These are phyloP conservation scores for Penicillium sclerotigenum DNA, from an alignment of 2,329 filamentous ascomycete genomes.

Conservation along the genomic window DNA sequence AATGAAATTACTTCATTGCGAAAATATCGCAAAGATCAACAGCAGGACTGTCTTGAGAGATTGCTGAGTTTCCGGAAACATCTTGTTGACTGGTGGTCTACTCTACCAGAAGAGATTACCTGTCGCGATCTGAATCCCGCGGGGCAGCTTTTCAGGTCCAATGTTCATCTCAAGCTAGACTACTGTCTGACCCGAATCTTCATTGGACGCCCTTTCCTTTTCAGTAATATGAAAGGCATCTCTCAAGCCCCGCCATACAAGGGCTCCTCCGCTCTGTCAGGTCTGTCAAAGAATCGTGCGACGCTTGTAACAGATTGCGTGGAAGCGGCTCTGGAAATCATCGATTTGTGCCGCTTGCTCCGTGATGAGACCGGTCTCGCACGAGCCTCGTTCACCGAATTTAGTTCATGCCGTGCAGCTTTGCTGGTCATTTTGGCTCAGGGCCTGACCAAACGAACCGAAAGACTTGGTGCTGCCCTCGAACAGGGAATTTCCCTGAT, in stretches of 20 bases:
- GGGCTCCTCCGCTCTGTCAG: conserved; percentile 30
- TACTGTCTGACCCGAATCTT: conserved; percentile 55
- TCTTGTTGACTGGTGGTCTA: conserved; percentile 45
- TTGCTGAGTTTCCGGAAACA: conserved; percentile 39
- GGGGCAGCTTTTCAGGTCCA: conserved; percentile 46
- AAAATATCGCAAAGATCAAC: conserved; percentile 39
- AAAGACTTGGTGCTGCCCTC: conserved; percentile 46
- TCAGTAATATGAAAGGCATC: conserved; percentile 39
- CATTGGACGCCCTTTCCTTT: conserved; percentile 54
- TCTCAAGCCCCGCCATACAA: conserved; percentile 26
- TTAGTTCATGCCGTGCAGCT: conserved; percentile 55
- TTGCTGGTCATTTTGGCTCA: conserved; percentile 49
- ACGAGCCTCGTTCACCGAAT: conserved; percentile 56
- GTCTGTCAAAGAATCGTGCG: conserved; percentile 35
- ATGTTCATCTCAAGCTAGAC: conserved; percentile 53
- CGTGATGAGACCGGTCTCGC: conserved; percentile 53
- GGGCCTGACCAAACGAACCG: conserved; percentile 40
- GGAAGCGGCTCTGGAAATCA: conserved; percentile 51
- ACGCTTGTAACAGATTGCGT: conserved; percentile 53
- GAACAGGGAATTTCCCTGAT: conserved; percentile 52
- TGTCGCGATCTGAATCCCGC: conserved; percentile 43
- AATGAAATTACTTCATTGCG: conserved; percentile 43
- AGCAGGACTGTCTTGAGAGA: conserved; percentile 41
- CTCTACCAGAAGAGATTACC: conserved; percentile 38
- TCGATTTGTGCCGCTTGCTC: conserved; percentile 51